Evolutionary conservation across 768 basidiomycete species (phyloP).

Genomic region (Boletus rubescentipes): DNA sequence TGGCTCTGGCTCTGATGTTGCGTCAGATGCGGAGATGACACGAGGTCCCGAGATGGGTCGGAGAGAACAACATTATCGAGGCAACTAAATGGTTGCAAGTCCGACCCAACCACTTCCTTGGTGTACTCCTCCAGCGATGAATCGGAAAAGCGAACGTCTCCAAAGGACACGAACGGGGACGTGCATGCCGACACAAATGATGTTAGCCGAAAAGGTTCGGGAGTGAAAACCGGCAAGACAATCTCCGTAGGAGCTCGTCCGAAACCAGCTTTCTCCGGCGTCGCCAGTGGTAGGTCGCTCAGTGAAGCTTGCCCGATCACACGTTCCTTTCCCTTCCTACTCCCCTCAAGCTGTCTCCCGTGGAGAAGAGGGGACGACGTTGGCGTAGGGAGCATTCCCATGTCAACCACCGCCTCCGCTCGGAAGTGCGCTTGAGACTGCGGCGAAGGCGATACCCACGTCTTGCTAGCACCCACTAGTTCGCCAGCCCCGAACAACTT

Average conservation of each 20-base stretch:
- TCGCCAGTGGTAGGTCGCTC: not conserved
- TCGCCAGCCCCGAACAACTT: constrained; percentile 48
- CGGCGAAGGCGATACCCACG: constrained; percentile 20
- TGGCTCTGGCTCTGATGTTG: not conserved
- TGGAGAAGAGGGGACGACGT: constrained; percentile 20
- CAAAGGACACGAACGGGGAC: constrained; percentile 17
- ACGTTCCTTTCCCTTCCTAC: constrained; percentile 4
- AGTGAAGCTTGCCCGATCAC: constrained; percentile 2
- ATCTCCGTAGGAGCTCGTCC: constrained; percentile 2
- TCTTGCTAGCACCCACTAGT: constrained; percentile 11
- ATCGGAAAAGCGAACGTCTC: not conserved
- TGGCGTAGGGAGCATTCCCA: constrained; percentile 23
- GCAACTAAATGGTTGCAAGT: constrained; percentile 13
- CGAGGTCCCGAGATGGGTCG: not conserved
- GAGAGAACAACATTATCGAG: constrained; percentile 16
- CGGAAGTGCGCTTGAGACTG: constrained; percentile 1
- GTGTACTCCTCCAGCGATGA: not conserved
- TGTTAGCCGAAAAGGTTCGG: not conserved
- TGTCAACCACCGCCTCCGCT: not conserved
- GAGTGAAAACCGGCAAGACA: not conserved
- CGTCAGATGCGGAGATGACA: not conserved
- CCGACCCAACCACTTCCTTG: not conserved
- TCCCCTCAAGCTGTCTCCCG: not conserved
- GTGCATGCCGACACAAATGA: constrained; percentile 6
- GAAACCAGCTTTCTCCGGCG: not conserved